Conservation (phyloP, 345 rosid genomes). For the Salix arbutifolia region DNA sequence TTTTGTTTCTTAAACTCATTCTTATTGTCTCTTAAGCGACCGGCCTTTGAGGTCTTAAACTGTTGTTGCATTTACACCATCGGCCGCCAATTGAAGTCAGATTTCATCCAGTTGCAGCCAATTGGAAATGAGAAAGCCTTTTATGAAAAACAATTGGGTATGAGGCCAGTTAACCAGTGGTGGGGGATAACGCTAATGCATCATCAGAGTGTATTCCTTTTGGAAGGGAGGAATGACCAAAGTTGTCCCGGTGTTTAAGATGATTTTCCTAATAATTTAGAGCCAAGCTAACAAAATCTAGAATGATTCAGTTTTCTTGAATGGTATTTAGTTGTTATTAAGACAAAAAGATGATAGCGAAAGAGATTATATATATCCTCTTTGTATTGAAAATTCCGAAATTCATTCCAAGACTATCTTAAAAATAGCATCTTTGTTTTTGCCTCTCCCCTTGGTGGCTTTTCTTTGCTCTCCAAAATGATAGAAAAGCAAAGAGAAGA, state of each 20-base stretch:
- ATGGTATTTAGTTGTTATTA: too few species aligned
- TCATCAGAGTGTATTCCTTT: too few species aligned
- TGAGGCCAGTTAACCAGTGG: background rate
- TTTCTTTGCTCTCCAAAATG: background rate
- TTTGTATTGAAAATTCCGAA: too few species aligned
- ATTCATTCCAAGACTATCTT: too few species aligned
- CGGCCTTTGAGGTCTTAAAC: background rate
- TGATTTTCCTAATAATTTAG: background rate
- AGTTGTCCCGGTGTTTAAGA: background rate
- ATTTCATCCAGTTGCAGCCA: background rate
- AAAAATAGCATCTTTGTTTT: too few species aligned
- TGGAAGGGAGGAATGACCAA: background rate
- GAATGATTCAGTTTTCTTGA: background rate
- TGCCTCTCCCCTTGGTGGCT: too few species aligned
- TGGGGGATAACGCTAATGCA: background rate
- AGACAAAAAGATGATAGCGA: too few species aligned
- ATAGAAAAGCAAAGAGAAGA: conserved; percentile 14
- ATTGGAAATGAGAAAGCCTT: background rate
- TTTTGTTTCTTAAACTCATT: too few species aligned
- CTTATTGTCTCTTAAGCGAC: too few species aligned
- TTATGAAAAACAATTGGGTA: background rate
- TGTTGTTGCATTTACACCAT: background rate
- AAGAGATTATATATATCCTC: too few species aligned
- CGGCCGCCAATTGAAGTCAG: background rate
- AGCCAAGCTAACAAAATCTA: background rate